A percentile compares a stretch with the other conserved stretches of the same genome.
phyloP scores from a whole-genome alignment of 352 stramenopile species.

The Phytopythium helicoides region DNA sequence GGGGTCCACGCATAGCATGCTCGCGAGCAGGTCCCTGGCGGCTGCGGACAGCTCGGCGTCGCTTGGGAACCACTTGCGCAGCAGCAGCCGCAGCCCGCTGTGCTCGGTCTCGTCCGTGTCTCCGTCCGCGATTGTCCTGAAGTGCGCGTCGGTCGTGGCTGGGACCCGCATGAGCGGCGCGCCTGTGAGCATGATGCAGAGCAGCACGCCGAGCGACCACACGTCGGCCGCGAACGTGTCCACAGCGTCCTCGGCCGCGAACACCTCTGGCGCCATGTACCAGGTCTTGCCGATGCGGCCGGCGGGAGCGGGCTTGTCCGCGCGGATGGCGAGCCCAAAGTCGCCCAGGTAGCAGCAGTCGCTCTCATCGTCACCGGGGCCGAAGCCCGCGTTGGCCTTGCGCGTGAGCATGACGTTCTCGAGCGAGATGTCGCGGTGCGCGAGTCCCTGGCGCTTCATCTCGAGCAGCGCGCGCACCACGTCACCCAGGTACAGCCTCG shows the following conservation, averaged over 20 bases:
- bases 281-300: constrained; percentile 53
- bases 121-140: constrained; percentile 28
- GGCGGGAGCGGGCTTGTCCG: constrained; percentile 14
- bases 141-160: constrained; percentile 28
- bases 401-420: constrained; percentile 52
- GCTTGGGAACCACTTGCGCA: constrained; percentile 41
- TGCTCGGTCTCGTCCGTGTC: no score
- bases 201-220: constrained; percentile 61
- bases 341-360: constrained; percentile 48
- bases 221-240: constrained; percentile 47
- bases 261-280: constrained; percentile 73
- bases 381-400: neutral
- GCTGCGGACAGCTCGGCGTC: constrained; percentile 15
- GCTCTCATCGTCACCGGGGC: constrained; percentile 7
- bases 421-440: constrained; percentile 60
- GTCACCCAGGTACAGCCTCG: constrained; percentile 35
- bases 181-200: constrained; percentile 60
- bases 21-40: constrained; percentile 24
- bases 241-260: constrained; percentile 32
- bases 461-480: constrained; percentile 27
- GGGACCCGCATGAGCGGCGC: constrained; percentile 46
- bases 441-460: constrained; percentile 44
- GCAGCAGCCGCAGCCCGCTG: constrained; percentile 38
- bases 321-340: constrained; percentile 39
- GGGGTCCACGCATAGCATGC: constrained; percentile 28